These are phyloP conservation scores for Penicillium sclerotiorum DNA, from an alignment of 2,329 filamentous ascomycete species.

Conservation along the genomic window DNA sequence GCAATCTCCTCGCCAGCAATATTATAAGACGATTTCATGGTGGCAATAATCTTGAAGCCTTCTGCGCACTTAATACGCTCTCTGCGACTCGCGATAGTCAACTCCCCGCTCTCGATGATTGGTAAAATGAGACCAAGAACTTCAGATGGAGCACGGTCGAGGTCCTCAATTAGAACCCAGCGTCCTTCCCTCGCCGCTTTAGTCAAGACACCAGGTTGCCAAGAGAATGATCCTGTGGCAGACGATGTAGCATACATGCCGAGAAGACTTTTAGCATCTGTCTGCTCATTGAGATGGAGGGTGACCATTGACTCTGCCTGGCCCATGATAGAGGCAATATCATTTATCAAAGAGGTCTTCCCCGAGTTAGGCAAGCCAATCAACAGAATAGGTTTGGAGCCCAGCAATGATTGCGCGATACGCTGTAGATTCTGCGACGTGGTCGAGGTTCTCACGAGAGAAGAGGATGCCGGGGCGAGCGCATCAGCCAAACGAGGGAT, in stretches of 20 bases:
- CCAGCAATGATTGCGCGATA: constrained; percentile 69
- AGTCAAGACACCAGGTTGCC: constrained; percentile 89
- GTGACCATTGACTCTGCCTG: constrained; percentile 85
- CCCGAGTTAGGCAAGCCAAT: constrained; percentile 83
- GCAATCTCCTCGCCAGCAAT: constrained; percentile 71
- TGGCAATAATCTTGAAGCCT: constrained; percentile 90
- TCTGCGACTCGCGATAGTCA: constrained; percentile 85
- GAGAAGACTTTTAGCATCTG: constrained; percentile 93
- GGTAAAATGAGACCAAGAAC: constrained; percentile 91
- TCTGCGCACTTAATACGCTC: constrained; percentile 80
- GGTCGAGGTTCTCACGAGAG: constrained; percentile 71
- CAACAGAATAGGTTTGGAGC: constrained; percentile 72
- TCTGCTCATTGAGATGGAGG: constrained; percentile 95
- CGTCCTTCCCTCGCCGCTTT: constrained; percentile 91
- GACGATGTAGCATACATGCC: constrained; percentile 91
- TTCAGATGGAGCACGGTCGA: constrained; percentile 92
- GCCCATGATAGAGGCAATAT: constrained; percentile 77
- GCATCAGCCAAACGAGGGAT: constrained; percentile 62
- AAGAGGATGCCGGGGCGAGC: constrained; percentile 47
- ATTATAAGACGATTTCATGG: constrained; percentile 71
- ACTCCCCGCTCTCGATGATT: constrained; percentile 86
- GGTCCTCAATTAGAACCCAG: constrained; percentile 96
- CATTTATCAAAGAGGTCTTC: constrained; percentile 83
- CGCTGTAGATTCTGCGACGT: constrained; percentile 70
- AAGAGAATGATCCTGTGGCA: constrained; percentile 85